Conservation (phyloP, 2,329 filamentous ascomycete species). For the Rachicladosporium sp. region DNA sequence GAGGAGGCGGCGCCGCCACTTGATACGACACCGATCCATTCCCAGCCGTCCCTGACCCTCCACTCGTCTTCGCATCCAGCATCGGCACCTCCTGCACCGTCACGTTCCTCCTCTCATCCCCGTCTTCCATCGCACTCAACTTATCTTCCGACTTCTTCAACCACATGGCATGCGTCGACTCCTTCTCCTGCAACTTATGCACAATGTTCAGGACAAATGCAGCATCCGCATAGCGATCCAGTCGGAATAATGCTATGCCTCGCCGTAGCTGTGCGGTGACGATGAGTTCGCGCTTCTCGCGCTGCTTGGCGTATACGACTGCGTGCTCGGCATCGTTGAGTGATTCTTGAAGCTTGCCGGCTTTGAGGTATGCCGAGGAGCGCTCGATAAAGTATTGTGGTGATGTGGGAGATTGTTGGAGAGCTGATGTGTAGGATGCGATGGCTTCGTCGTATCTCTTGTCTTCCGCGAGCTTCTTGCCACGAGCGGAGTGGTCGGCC, state of each 20-base stretch:
- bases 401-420: constrained; percentile 50
- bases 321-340: constrained; percentile 37
- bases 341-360: constrained; percentile 33
- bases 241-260: constrained; percentile 57
- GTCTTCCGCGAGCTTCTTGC: constrained; percentile 47
- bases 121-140: constrained; percentile 36
- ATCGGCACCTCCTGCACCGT: constrained; percentile 43
- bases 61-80: constrained; percentile 11
- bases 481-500: constrained; percentile 45
- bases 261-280: constrained; percentile 72
- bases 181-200: constrained; percentile 39
- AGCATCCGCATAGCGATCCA: constrained; percentile 63
- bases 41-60: background rate
- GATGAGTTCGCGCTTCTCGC: constrained; percentile 64
- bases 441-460: constrained; percentile 58
- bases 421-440: constrained; percentile 52
- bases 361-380: constrained; percentile 63
- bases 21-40: background rate
- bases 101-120: constrained; percentile 34
- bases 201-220: constrained; percentile 54
- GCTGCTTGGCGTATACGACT: constrained; percentile 54
- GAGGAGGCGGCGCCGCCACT: constrained; percentile 30
- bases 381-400: constrained; percentile 73
- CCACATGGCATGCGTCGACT: constrained; percentile 46
- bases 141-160: constrained; percentile 42